These are phyloP conservation scores for Apiospora malaysiana DNA, from an alignment of 2,329 filamentous ascomycete genomes.

Conservation along the genomic window DNA sequence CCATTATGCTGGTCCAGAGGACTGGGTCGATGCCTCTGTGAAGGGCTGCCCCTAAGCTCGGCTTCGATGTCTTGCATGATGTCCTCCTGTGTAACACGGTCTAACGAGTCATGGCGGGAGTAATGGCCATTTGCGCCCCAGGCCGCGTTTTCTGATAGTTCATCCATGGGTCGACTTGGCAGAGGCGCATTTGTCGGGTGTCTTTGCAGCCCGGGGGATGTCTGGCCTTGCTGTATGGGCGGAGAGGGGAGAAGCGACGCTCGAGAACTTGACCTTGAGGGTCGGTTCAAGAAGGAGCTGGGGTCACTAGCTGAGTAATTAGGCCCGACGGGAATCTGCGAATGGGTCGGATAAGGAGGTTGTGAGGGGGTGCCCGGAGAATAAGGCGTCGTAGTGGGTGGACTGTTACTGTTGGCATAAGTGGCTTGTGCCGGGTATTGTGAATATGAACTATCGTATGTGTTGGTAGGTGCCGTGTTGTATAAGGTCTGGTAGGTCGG, in stretches of 20 bases:
- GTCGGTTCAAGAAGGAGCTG: conserved; percentile 48
- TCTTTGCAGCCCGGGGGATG: conserved; percentile 55
- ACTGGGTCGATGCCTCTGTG: conserved; percentile 48
- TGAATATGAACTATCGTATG: conserved; percentile 40
- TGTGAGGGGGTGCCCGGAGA: conserved; percentile 43
- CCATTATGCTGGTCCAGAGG: conserved; percentile 48
- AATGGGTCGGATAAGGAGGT: conserved; percentile 57
- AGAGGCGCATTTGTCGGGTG: conserved; percentile 66
- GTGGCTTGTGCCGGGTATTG: conserved; percentile 36
- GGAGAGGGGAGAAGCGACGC: conserved; percentile 55
- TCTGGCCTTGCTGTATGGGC: conserved; percentile 44
- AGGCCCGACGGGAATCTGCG: conserved; percentile 59
- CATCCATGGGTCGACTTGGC: conserved; percentile 58
- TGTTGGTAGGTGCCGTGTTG: conserved; percentile 42
- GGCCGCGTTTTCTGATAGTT: conserved; percentile 46
- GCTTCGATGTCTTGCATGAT: conserved; percentile 65
- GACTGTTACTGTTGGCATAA: conserved; percentile 47
- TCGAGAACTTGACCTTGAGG: conserved; percentile 56
- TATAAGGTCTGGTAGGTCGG: conserved; percentile 43
- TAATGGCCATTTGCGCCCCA: conserved; percentile 47
- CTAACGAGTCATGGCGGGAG: conserved; percentile 39
- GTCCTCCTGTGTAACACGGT: conserved; percentile 54
- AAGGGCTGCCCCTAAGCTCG: conserved; percentile 51
- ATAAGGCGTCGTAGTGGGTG: conserved; percentile 44
- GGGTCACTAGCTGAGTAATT: conserved; percentile 55